Conservation (phyloP, 352 stramenopile species). For the Phytophthora rubi region DNA sequence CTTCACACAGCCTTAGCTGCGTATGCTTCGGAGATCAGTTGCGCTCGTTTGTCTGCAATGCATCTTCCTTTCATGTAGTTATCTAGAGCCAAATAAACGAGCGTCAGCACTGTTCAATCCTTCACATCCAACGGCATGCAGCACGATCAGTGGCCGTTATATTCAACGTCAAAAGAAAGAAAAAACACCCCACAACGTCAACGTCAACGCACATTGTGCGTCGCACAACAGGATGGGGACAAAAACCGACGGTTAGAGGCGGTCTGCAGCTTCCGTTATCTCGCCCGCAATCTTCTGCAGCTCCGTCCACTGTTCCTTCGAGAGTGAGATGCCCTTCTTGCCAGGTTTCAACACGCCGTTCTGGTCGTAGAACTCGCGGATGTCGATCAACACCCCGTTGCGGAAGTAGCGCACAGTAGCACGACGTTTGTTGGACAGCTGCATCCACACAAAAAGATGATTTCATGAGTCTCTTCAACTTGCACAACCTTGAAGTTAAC, state of each 20-base stretch:
- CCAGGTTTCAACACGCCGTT: slow-evolving; percentile 60
- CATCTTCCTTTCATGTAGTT: slow-evolving; percentile 29
- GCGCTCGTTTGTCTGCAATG: slow-evolving; percentile 20
- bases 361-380: slow-evolving; percentile 81
- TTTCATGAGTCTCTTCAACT: slow-evolving; percentile 1
- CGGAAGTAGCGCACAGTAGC: slow-evolving; percentile 60
- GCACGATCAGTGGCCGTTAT: background rate
- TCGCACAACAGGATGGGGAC: background rate
- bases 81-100: slow-evolving; percentile 29
- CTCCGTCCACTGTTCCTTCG: slow-evolving; percentile 65
- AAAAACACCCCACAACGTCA: background rate
- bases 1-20: slow-evolving; percentile 25
- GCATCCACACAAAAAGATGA: slow-evolving; percentile 12
- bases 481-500: background rate
- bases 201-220: background rate
- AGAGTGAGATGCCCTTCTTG: slow-evolving; percentile 84
- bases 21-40: slow-evolving; percentile 34
- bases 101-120: background rate
- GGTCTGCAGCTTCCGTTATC: slow-evolving; percentile 39
- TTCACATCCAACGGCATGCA: too few species aligned
- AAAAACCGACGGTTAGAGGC: slow-evolving; percentile 24
- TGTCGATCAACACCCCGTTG: slow-evolving; percentile 56
- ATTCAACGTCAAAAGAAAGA: slow-evolving; percentile 7
- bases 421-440: slow-evolving; percentile 67
- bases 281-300: slow-evolving; percentile 44